Evolutionary conservation across 768 basidiomycete genomes (phyloP).

Genomic region (Lentinula sp.): DNA sequence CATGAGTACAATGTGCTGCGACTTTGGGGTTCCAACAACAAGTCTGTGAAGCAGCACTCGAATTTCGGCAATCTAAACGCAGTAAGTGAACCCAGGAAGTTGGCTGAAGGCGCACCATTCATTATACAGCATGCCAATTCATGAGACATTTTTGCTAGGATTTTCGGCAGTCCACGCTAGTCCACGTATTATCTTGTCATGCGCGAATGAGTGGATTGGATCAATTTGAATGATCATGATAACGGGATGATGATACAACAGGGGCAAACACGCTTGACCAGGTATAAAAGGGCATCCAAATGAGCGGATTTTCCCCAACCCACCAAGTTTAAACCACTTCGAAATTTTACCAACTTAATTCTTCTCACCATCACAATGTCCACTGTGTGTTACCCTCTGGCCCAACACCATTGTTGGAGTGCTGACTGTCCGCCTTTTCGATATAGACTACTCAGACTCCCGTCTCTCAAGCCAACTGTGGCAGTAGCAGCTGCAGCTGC

Average conservation of each 20-base stretch:
- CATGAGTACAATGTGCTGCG: too few species aligned
- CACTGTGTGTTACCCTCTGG: conserved; percentile 25
- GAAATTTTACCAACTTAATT: not conserved
- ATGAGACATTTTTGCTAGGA: not conserved
- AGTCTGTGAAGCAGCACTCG: too few species aligned
- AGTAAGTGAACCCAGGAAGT: not conserved
- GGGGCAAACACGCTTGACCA: not conserved
- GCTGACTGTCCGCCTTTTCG: not conserved
- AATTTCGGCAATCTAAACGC: not conserved
- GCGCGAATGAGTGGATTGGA: not conserved
- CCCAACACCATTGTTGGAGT: too few species aligned
- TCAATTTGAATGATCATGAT: not conserved
- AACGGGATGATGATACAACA: not conserved
- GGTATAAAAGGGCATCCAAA: not conserved
- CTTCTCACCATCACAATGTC: conserved; percentile 24
- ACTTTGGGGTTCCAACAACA: too few species aligned
- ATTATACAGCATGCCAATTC: too few species aligned
- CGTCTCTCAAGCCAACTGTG: conserved; percentile 39
- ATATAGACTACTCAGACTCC: conserved; percentile 28
- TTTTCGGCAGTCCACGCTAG: not conserved
- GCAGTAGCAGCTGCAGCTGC: conserved; percentile 43
- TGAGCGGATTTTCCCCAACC: not conserved
- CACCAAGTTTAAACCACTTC: not conserved
- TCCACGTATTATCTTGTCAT: not conserved
- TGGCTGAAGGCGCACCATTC: not conserved